phyloP scores from a whole-genome alignment of 805 yeast genomes.

The Myxozyma neglecta region DNA sequence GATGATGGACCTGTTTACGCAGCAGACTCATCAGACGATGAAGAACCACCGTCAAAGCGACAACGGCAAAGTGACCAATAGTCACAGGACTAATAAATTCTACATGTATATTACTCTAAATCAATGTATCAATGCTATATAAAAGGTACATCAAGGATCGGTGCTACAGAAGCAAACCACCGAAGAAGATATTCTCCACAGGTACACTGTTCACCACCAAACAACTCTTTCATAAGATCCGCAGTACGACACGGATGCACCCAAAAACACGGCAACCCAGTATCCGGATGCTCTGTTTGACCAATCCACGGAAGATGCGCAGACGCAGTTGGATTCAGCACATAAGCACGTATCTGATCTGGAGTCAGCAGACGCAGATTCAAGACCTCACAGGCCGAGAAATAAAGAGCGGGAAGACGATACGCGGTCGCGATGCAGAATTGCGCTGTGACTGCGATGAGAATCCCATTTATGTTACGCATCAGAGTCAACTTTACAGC shows the following conservation, averaged over 20 bases:
- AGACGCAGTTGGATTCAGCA: background rate
- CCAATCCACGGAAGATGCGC: no score
- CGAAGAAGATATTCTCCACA: conserved; percentile 15
- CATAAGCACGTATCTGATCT: background rate
- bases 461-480: conserved; percentile 1
- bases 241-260: conserved; percentile 31
- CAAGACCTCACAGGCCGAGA: background rate
- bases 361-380: background rate
- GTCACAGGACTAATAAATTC: background rate
- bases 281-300: conserved; percentile 27
- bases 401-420: conserved; percentile 16
- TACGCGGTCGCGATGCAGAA: conserved; percentile 15
- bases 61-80: no score
- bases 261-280: conserved; percentile 17
- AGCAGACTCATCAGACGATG: no score
- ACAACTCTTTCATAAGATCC: conserved; percentile 20
- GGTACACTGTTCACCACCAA: conserved; percentile 4
- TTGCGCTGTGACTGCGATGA: conserved; percentile 8
- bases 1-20: no score
- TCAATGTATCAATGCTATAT: background rate
- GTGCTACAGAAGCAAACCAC: conserved; percentile 28
- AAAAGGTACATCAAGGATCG: conserved; percentile 4
- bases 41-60: no score
- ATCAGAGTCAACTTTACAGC: no score
- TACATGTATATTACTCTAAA: no score